Percentiles rank a stretch among this genome's conserved stretches.
phyloP scores from a whole-genome alignment of 805 yeast species.

The Wickerhamiella cacticola region DNA sequence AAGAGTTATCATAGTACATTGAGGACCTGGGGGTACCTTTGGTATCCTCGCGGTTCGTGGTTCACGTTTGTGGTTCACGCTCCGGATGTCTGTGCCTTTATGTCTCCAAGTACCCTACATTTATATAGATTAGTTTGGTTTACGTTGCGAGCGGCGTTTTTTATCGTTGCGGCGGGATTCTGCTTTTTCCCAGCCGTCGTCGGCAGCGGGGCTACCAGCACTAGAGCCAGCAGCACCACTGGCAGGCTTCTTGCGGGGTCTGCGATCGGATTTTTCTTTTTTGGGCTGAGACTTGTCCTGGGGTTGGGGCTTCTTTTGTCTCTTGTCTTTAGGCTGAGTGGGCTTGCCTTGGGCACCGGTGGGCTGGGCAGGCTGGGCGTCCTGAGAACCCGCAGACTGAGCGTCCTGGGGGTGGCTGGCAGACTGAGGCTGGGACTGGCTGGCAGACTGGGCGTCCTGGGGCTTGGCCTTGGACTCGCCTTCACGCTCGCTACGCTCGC shows the following conservation, averaged over 20 bases:
- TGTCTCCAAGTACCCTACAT: constrained; percentile 15
- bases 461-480: constrained; percentile 4
- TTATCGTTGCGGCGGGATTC: constrained; percentile 1
- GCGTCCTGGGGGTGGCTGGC: too few relatives aligned
- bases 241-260: constrained; percentile 3
- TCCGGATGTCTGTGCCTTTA: constrained; percentile 9
- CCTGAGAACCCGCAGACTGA: too few relatives aligned
- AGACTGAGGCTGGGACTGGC: too few relatives aligned
- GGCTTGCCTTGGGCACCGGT: too few relatives aligned
- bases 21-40: constrained; percentile 6
- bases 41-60: neutral
- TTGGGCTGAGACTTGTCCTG: neutral
- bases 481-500: neutral
- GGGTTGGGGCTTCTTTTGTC: neutral
- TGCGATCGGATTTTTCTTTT: neutral
- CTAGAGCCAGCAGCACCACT: neutral
- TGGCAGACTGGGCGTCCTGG: neutral
- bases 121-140: neutral
- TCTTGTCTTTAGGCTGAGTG: neutral
- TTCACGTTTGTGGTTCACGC: neutral
- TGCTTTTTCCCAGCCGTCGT: constrained; percentile 2
- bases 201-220: neutral
- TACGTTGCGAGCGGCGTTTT: neutral
- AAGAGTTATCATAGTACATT: constrained; percentile 15
- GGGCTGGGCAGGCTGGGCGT: too few relatives aligned